Evolutionary conservation across 192 early-diverging fungal species (phyloP).

Genomic region (Coemansia sp.): DNA sequence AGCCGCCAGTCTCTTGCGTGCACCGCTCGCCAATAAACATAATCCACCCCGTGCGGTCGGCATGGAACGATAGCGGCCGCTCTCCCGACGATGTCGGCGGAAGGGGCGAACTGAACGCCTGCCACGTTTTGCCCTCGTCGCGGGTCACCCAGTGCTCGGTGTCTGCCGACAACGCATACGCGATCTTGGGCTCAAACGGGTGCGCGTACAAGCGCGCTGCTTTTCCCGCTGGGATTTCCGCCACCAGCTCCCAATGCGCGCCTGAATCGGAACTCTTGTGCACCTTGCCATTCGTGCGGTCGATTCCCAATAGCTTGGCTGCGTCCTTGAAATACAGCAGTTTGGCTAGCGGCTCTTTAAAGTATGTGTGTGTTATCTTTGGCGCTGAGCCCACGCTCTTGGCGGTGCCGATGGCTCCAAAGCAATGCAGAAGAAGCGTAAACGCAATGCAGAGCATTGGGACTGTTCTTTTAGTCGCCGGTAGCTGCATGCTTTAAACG

Average conservation of each 20-base stretch:
- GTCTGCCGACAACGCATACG: constrained; percentile 31
- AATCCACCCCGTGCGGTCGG: constrained; percentile 64
- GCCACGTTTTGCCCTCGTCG: constrained; percentile 52
- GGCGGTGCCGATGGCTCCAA: neutral
- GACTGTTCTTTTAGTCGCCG: neutral
- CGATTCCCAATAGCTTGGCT: constrained; percentile 57
- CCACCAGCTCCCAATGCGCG: constrained; percentile 60
- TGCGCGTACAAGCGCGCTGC: constrained; percentile 63
- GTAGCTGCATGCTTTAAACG: constrained; percentile 3
- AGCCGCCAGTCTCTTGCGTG: constrained; percentile 44
- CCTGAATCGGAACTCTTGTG: constrained; percentile 71
- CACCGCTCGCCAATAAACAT: constrained; percentile 67
- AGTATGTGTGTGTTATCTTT: constrained; percentile 36
- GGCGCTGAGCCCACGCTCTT: constrained; percentile 21
- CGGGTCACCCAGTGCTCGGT: constrained; percentile 52
- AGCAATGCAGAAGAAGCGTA: constrained; percentile 7
- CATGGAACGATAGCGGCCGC: constrained; percentile 67
- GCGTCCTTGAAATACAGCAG: constrained; percentile 52
- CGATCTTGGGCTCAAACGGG: constrained; percentile 65
- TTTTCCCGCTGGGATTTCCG: constrained; percentile 49
- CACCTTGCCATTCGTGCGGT: constrained; percentile 53
- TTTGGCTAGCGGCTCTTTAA: constrained; percentile 41
- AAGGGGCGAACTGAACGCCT: constrained; percentile 48
- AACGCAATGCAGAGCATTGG: constrained; percentile 10
- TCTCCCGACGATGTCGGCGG: constrained; percentile 41